phyloP scores from a whole-genome alignment of 331 rosid species.

The Acacia concinna region DNA sequence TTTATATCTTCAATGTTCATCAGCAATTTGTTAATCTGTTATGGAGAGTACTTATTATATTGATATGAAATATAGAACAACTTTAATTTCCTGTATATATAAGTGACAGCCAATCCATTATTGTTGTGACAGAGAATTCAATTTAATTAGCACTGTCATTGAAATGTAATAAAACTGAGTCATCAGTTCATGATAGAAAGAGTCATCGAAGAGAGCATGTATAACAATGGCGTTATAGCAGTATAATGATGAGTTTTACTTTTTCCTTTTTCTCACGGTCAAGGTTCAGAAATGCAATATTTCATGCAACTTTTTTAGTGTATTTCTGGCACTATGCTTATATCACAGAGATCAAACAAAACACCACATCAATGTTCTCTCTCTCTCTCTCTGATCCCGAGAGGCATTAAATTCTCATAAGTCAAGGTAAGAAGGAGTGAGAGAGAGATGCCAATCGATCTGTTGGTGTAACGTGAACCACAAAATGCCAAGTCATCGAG shows the following conservation, averaged over 20 bases:
- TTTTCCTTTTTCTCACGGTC: background rate
- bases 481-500: background rate
- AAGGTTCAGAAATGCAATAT: slow-evolving; percentile 5
- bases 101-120: background rate
- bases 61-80: too few species aligned
- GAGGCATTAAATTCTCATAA: background rate
- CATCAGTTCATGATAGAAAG: background rate
- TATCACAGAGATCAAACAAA: background rate
- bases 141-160: background rate
- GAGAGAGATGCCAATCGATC: background rate
- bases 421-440: background rate
- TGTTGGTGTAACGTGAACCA: slow-evolving; percentile 3
- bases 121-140: background rate
- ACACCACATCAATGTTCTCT: background rate
- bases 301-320: slow-evolving; percentile 11
- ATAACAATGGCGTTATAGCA: background rate
- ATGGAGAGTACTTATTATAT: too few species aligned
- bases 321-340: background rate
- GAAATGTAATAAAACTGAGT: background rate
- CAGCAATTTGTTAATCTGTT: too few species aligned
- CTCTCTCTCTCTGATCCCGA: slow-evolving; percentile 3
- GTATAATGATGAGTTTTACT: background rate
- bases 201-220: background rate
- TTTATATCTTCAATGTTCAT: too few species aligned
- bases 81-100: background rate